These are phyloP conservation scores for Lathyrus oleraceus DNA, from an alignment of 306 rosid species.

Conservation along the genomic window DNA sequence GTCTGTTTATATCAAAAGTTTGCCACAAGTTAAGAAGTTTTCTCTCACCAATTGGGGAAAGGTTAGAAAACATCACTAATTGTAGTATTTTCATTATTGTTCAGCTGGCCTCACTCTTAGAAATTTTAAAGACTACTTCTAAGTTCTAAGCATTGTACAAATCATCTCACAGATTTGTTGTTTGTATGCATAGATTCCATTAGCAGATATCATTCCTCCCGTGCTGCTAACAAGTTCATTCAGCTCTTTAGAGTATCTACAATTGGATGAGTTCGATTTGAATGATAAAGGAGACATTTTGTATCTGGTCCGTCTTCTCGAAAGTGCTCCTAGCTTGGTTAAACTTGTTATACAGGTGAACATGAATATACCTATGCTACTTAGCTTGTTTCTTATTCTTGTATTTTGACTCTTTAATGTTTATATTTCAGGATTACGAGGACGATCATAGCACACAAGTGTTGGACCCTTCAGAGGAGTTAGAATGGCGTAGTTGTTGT, in stretches of 20 bases:
- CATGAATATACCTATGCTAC: not conserved
- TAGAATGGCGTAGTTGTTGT: not conserved
- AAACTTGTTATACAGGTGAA: conserved; percentile 12
- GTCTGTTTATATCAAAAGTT: too few species aligned
- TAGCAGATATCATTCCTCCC: not conserved
- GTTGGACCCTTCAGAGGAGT: not conserved
- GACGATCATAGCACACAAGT: not conserved
- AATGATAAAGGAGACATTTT: not conserved
- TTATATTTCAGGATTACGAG: too few species aligned
- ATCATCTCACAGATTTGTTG: not conserved
- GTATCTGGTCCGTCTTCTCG: not conserved
- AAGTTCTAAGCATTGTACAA: too few species aligned
- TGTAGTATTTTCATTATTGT: too few species aligned
- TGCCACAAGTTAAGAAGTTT: too few species aligned
- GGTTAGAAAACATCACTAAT: too few species aligned
- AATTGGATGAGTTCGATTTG: not conserved
- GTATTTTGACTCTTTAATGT: too few species aligned
- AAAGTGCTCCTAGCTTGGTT: conserved; percentile 22
- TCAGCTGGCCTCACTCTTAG: too few species aligned
- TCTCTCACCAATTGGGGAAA: too few species aligned
- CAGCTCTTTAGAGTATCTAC: not conserved
- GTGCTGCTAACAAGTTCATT: not conserved
- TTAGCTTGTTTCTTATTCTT: too few species aligned
- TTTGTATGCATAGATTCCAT: not conserved
- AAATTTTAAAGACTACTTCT: too few species aligned